Evolutionary conservation across 768 basidiomycete genomes (phyloP).

Genomic region (Agaricus bisporus): DNA sequence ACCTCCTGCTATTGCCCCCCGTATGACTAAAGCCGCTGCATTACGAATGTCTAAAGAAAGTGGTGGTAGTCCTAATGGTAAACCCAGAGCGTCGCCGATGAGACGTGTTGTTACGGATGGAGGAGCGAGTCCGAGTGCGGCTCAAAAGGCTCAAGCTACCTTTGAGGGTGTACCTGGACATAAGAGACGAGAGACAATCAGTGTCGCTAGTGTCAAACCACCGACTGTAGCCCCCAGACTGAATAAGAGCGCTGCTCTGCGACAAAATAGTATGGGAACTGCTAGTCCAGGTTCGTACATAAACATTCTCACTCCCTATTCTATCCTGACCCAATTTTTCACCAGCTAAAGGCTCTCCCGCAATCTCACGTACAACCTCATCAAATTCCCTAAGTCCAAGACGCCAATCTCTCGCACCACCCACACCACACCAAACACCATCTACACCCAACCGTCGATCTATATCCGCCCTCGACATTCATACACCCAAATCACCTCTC

Average conservation of each 20-base stretch:
- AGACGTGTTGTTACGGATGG: constrained; percentile 29
- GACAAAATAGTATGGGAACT: constrained; percentile 36
- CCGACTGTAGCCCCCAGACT: constrained; percentile 65
- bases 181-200: constrained; percentile 69
- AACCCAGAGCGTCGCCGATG: constrained; percentile 25
- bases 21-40: constrained; percentile 72
- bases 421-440: constrained; percentile 18
- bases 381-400: constrained; percentile 22
- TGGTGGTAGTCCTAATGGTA: constrained; percentile 19
- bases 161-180: constrained; percentile 85
- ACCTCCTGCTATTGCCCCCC: constrained; percentile 63
- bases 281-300: constrained; percentile 59
- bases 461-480: constrained; percentile 1
- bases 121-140: background rate
- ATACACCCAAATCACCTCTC: constrained; percentile 7
- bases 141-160: constrained; percentile 31
- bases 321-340: background rate
- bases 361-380: constrained; percentile 40
- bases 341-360: constrained; percentile 42
- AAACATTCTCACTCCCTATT: too few relatives aligned
- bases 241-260: constrained; percentile 72
- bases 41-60: constrained; percentile 51
- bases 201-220: constrained; percentile 60
- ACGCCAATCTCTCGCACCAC: constrained; percentile 13
- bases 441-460: constrained; percentile 12